Conservation (phyloP, 306 rosid genomes). For the Calophaca sinica region DNA sequence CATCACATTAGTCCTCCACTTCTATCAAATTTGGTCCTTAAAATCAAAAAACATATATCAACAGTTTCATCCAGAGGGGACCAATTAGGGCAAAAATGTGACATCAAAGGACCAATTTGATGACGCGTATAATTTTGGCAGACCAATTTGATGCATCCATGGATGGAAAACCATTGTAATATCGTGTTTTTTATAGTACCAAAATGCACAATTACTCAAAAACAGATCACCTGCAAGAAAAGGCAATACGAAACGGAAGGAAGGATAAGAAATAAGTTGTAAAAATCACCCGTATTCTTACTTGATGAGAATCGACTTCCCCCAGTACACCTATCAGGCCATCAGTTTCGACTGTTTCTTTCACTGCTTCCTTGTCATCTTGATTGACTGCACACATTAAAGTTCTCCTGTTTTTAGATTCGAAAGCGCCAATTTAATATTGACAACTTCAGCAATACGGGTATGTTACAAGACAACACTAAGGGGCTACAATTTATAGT, state of each 20-base stretch:
- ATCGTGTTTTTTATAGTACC: not conserved
- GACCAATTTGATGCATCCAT: not conserved
- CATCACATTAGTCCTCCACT: not conserved
- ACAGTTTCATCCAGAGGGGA: not conserved
- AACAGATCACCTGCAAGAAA: conserved; percentile 5
- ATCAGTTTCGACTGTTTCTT: conserved; percentile 64
- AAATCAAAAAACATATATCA: conserved; percentile 28
- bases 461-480: not conserved
- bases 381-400: conserved; percentile 81
- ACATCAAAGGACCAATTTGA: not conserved
- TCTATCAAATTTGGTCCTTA: conserved; percentile 11
- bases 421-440: conserved; percentile 66
- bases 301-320: conserved; percentile 66
- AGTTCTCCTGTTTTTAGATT: conserved; percentile 85
- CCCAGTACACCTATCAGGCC: conserved; percentile 62
- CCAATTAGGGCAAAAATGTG: not conserved
- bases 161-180: not conserved
- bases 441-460: conserved; percentile 47
- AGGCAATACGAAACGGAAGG: conserved; percentile 22
- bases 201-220: conserved; percentile 13
- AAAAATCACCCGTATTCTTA: conserved; percentile 39
- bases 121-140: not conserved
- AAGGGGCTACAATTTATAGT: not conserved
- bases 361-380: conserved; percentile 75
- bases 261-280: conserved; percentile 26